Evolutionary conservation across 176 grass and related monocot genomes (phyloP), one percentile per base, ranked within the genome.

Genomic region (Oryza meyeriana): DNA sequence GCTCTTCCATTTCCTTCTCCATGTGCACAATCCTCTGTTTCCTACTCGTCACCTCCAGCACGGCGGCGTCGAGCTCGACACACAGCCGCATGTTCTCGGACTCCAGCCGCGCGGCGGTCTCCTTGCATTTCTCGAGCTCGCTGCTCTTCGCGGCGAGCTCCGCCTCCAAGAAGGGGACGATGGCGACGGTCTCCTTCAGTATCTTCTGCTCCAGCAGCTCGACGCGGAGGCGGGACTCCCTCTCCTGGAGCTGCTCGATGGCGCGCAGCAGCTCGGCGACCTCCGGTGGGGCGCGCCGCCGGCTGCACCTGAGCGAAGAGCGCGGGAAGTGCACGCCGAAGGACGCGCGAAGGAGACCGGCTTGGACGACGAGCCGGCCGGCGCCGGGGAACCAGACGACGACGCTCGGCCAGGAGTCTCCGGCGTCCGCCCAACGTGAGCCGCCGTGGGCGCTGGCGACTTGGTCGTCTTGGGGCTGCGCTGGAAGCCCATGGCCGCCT

Each of bases 181-280:
- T 85, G 42, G 93, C 91, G 5, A 95, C 93, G 61, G 93, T 96
- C 85, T 99, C 97, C 80, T 36, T 72, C 66, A 99, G 89, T 22
- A 99, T 92, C 80, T 99, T 99, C 74, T 99, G 97, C 83, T 99
- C 97, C 13, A 99, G 84, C 38, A 99, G 55, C 83, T 99, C 59
- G 3, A 94, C 94, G 40, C 93, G 90, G 71, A 99, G 93, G 8
- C 97, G 87, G 26, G 97, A 95, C 84, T 99, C 97, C 72, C 87
- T 86, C 85, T 99, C 97, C 77, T 94, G 97, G 66, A 99, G 90
- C 57, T 90, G 91, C 68, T 99, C 97, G 71, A 99, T 91, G 69
- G 89, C 82, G 70, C 87, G 89, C 16, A 94, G 76, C 76, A 99
- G 85, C 76, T 93, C 97, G 4, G 89, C 87, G 50, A 99, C 97